phyloP scores from a whole-genome alignment of 192 early-diverging fungal genomes.

The Backusella westeae region DNA sequence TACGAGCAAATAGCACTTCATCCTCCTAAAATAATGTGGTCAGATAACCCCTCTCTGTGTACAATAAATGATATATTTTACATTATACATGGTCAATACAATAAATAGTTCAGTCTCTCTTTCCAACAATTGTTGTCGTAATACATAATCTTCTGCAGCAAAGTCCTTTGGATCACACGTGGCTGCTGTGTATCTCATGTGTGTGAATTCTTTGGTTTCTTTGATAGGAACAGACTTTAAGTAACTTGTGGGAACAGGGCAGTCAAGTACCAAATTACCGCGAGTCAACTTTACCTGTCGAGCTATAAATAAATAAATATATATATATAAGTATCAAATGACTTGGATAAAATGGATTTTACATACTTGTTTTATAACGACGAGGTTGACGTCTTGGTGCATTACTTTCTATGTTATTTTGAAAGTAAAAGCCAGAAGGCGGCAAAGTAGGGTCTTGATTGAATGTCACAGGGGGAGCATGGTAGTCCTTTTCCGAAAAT shows the following conservation, averaged over 20 bases:
- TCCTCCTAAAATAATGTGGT: slow-evolving; percentile 48
- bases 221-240: slow-evolving; percentile 48
- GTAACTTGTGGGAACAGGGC: slow-evolving; percentile 61
- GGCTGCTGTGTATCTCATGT: slow-evolving; percentile 93
- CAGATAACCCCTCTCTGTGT: background rate
- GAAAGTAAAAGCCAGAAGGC: slow-evolving; percentile 21
- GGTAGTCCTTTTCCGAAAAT: slow-evolving; percentile 4
- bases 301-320: background rate
- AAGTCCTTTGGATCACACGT: slow-evolving; percentile 90
- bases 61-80: slow-evolving; percentile 17
- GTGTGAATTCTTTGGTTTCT: slow-evolving; percentile 80
- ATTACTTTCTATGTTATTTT: slow-evolving; percentile 22
- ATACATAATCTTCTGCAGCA: slow-evolving; percentile 63
- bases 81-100: slow-evolving; percentile 82
- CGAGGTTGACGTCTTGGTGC: slow-evolving; percentile 45
- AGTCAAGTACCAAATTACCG: slow-evolving; percentile 74
- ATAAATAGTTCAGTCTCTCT: slow-evolving; percentile 77
- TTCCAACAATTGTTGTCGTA: slow-evolving; percentile 72
- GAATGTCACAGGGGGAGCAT: slow-evolving; percentile 26
- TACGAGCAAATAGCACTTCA: slow-evolving; percentile 65
- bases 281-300: slow-evolving; percentile 56
- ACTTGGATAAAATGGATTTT: too few species aligned
- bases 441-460: background rate
- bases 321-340: background rate
- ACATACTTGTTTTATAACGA: slow-evolving; percentile 47